A percentile compares a stretch with the other conserved stretches of the same genome.
Evolutionary conservation across 257 asterid species (phyloP).

Genomic region (Hygrophila difformis): DNA sequence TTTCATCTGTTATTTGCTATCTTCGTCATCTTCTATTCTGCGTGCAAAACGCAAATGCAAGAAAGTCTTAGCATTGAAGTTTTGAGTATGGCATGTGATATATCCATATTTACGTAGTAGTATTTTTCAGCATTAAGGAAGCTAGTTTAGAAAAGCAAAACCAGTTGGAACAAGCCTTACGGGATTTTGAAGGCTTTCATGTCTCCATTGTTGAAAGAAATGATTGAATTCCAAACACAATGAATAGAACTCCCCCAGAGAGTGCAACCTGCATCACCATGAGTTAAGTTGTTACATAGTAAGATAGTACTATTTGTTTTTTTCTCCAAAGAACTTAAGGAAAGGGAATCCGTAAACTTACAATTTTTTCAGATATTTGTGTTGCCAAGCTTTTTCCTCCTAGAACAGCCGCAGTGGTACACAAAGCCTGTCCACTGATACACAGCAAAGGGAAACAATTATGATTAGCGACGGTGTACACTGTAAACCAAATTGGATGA

Average conservation of each 20-base stretch:
- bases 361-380: conserved; percentile 82
- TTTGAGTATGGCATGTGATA: too few species aligned
- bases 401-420: conserved; percentile 90
- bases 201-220: conserved; percentile 61
- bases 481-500: too few species aligned
- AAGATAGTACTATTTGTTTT: neutral
- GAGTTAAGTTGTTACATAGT: conserved; percentile 12
- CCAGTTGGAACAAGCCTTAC: conserved; percentile 24
- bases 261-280: conserved; percentile 57
- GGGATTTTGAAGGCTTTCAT: conserved; percentile 21
- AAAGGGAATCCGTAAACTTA: conserved; percentile 22
- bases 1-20: too few species aligned
- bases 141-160: conserved; percentile 7
- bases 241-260: conserved; percentile 85
- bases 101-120: too few species aligned
- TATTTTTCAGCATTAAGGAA: too few species aligned
- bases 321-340: neutral
- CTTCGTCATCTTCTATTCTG: conserved; percentile 16
- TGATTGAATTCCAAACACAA: conserved; percentile 89
- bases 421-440: conserved; percentile 89
- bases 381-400: conserved; percentile 93
- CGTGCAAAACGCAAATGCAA: conserved; percentile 17
- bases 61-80: conserved; percentile 1
- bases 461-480: neutral
- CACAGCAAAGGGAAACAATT: conserved; percentile 18